Evolutionary conservation across 2,329 filamentous ascomycete genomes (phyloP).

Genomic region (Fusarium buxicola): DNA sequence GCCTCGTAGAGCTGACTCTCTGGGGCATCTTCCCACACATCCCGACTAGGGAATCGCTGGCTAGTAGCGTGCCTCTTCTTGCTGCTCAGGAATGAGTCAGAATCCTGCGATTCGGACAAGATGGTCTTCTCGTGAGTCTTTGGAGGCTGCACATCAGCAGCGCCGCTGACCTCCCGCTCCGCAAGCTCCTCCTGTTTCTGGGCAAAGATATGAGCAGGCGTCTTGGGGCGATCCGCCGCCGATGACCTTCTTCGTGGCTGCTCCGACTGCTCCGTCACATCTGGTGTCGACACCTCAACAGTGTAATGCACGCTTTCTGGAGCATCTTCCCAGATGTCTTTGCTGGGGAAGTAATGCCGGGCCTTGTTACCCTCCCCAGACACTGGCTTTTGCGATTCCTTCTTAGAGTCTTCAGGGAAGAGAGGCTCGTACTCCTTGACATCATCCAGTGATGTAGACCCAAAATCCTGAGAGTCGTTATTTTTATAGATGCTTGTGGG

Average conservation of each 20-base stretch:
- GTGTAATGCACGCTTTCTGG: conserved; percentile 84
- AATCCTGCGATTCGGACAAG: conserved; percentile 61
- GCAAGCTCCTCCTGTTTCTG: conserved; percentile 74
- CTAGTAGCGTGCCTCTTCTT: conserved; percentile 65
- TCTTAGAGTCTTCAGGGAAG: conserved; percentile 82
- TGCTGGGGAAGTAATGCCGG: conserved; percentile 85
- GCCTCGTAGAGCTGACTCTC: conserved; percentile 85
- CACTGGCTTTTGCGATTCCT: conserved; percentile 55
- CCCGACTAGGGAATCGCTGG: conserved; percentile 87
- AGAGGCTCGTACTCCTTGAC: conserved; percentile 95
- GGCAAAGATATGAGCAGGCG: conserved; percentile 73
- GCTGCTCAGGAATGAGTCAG: conserved; percentile 57
- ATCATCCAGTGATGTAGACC: conserved; percentile 80
- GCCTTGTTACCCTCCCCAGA: conserved; percentile 60
- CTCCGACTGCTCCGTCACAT: conserved; percentile 53
- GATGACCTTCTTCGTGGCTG: conserved; percentile 54
- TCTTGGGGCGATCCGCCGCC: conserved; percentile 58
- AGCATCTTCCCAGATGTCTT: conserved; percentile 97
- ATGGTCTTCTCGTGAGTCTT: conserved; percentile 52
- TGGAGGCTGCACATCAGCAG: conserved; percentile 46
- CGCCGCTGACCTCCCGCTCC: conserved; percentile 60
- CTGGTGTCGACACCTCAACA: conserved; percentile 86
- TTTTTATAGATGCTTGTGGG: conserved; percentile 69
- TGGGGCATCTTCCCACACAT: conserved; percentile 95
- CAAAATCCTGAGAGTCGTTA: conserved; percentile 63